phyloP scores from a whole-genome alignment of 805 yeast genomes.

The Candida maris region DNA sequence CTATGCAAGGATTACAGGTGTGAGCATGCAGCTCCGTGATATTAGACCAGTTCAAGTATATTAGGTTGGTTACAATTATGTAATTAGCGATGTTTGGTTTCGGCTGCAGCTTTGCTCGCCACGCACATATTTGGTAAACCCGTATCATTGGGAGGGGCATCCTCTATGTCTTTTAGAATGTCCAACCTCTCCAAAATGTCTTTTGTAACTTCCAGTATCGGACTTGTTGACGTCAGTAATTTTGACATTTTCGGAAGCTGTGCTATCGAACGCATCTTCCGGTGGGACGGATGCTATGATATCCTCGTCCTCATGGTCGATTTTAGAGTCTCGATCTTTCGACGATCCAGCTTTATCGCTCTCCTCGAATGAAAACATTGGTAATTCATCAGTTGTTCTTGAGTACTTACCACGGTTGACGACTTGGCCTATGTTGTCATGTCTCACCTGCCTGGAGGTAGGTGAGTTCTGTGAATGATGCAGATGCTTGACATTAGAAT shows the following conservation, averaged over 20 bases:
- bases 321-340: not conserved
- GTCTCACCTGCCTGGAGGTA: not conserved
- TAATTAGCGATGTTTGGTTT: too few relatives aligned
- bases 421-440: not conserved
- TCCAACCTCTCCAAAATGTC: constrained; percentile 1
- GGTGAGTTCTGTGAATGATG: constrained; percentile 1
- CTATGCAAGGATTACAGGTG: too few relatives aligned
- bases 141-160: too few relatives aligned
- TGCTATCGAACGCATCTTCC: not conserved
- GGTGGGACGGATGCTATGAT: too few relatives aligned
- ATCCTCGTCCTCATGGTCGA: too few relatives aligned
- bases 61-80: too few relatives aligned
- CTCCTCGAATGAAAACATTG: not conserved
- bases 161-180: constrained; percentile 3
- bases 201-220: not conserved
- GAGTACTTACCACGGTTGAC: not conserved
- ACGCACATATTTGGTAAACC: too few relatives aligned
- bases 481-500: constrained; percentile 13
- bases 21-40: too few relatives aligned
- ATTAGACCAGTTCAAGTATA: too few relatives aligned
- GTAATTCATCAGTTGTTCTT: not conserved
- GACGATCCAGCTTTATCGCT: not conserved
- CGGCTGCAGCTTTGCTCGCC: too few relatives aligned
- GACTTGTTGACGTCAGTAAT: not conserved
- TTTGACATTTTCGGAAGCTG: not conserved